Conservation (phyloP, 768 basidiomycete species). For the Amanita polypyramis region DNA sequence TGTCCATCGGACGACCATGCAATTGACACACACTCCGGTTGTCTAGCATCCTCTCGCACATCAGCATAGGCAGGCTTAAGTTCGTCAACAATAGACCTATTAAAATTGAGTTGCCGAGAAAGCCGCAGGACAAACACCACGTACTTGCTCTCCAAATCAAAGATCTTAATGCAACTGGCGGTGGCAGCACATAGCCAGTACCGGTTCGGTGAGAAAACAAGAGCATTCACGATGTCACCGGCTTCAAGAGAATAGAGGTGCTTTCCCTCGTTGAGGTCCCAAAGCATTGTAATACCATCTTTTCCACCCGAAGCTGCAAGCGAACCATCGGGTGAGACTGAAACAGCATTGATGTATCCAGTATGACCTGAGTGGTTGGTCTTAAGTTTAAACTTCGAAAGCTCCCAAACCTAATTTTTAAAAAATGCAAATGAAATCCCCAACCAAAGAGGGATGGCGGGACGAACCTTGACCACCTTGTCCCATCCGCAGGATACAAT, state of each 20-base stretch:
- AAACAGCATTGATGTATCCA: constrained; percentile 97
- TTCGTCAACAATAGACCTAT: constrained; percentile 94
- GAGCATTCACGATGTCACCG: constrained; percentile 95
- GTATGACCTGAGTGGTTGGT: constrained; percentile 99
- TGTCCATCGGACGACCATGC: constrained; percentile 99
- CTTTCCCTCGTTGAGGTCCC: constrained; percentile 99
- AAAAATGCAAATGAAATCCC: neutral
- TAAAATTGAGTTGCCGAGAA: constrained; percentile 5
- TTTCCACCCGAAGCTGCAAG: constrained; percentile 98
- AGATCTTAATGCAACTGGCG: constrained; percentile 96
- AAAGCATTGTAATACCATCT: constrained; percentile 99
- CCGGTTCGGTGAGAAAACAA: constrained; percentile 99
- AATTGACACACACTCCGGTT: constrained; percentile 91
- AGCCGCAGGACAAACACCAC: constrained; percentile 21
- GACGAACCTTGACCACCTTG: constrained; percentile 96
- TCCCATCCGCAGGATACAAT: constrained; percentile 99
- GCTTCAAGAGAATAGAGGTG: constrained; percentile 99
- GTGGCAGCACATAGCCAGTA: constrained; percentile 99
- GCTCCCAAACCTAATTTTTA: constrained; percentile 98
- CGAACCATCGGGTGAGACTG: constrained; percentile 98
- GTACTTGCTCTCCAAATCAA: constrained; percentile 98
- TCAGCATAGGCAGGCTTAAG: constrained; percentile 92
- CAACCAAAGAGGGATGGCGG: constrained; percentile 5
- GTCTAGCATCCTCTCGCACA: constrained; percentile 55
- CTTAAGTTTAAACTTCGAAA: constrained; percentile 99